These are phyloP conservation scores for Pisolithus sp. DNA, from an alignment of 768 basidiomycete species.

Conservation along the genomic window DNA sequence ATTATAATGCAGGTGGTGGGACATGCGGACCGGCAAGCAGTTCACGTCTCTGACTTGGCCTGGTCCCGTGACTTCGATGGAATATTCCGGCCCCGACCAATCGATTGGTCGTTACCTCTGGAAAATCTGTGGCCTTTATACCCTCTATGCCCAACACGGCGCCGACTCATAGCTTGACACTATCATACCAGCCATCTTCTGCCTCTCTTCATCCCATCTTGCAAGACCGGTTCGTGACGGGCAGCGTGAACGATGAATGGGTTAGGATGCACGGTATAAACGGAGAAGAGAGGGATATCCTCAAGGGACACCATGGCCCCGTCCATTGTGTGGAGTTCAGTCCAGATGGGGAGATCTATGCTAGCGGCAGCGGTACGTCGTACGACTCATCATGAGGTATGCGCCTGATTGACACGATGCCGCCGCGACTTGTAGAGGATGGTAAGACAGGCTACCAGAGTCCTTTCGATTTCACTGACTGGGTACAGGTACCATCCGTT, in stretches of 20 bases:
- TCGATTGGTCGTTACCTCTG: conserved; percentile 84
- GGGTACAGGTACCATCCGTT: conserved; percentile 75
- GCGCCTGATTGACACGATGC: conserved; percentile 6
- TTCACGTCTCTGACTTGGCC: conserved; percentile 68
- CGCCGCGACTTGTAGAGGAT: conserved; percentile 48
- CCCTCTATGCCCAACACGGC: conserved; percentile 59
- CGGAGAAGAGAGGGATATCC: conserved; percentile 84
- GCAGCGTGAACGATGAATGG: conserved; percentile 90
- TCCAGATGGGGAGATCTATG: conserved; percentile 96
- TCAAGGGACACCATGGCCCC: conserved; percentile 96
- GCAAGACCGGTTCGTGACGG: conserved; percentile 89
- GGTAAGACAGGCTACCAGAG: conserved; percentile 38
- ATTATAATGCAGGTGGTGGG: conserved; percentile 90
- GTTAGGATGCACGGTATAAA: conserved; percentile 88
- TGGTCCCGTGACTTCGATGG: conserved; percentile 89
- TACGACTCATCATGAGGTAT: conserved; percentile 4
- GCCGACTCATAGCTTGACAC: conserved; percentile 66
- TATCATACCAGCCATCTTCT: conserved; percentile 86
- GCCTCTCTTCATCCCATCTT: conserved; percentile 89
- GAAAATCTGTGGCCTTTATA: conserved; percentile 89
- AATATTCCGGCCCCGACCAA: conserved; percentile 76
- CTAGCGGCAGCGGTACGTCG: conserved; percentile 87
- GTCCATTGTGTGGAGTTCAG: conserved; percentile 92
- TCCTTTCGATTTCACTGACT: conserved; percentile 4
- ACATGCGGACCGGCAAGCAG: conserved; percentile 70